Evolutionary conservation across 345 rosid species (phyloP), one percentile per base, ranked within the genome.

Genomic region (Gossypium raimondii): DNA sequence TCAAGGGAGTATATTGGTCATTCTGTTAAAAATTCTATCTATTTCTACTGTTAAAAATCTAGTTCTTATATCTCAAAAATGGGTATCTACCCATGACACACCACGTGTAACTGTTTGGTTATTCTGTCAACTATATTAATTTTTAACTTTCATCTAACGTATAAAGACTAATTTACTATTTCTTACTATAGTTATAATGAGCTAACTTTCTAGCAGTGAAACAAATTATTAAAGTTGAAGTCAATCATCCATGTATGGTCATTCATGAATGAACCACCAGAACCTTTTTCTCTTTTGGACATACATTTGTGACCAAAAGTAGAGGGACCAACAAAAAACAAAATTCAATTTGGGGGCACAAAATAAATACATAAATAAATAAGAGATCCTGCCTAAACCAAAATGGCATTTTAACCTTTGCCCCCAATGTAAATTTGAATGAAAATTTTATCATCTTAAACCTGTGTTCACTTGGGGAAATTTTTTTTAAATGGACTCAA

Each of bases 1-100:
- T 4, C 1, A 34, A 34, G 2, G 4, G 7, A 34, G 1, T 0
- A 34, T 4, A 0, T 0, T 4, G 1, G 7, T 34, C 7, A 4
- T 34, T 34, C 41, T 4, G 0, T 34, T 34, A 34, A 34, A 34
- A 34, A 34, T 4, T 34, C 0, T 1, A 34, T 34, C 1, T 0
- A 34, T 34, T 1, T 34, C 1, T 34, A 34, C 7, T 34, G 1
- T 22, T 22, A 22, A 22, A 22, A 22, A 22, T 22, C 22, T 22
- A 22, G 22, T 22, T 22, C 4, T 29, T 29, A 3, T 29, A 29
- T 29, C 4, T 29, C 34, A 3, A 29, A 29, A 29, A 3, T 4
- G 3, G 34, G 1, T 22, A 22, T 22, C 22, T 29, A 29, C 34
- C 3, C 0, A 29, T 29, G 5, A 0, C 38, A 29, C 0, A 29